Conservation (phyloP, 129 eudicot species). For the Heracleum sosnowskyi region DNA sequence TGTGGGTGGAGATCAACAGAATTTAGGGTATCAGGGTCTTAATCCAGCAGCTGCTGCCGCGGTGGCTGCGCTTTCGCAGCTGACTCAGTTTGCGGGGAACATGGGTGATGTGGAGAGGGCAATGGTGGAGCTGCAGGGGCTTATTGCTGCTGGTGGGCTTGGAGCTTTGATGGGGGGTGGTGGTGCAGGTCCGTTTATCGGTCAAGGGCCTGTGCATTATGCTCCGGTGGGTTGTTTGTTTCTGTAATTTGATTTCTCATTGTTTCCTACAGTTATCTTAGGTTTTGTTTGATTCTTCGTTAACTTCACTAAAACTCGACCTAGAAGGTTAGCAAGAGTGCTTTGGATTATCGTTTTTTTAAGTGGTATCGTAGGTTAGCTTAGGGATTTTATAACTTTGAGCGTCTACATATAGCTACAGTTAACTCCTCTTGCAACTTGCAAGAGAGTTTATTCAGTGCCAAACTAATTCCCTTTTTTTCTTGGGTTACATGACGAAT, state of each 20-base stretch:
- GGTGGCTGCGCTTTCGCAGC: conserved; percentile 38
- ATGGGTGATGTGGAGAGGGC: conserved; percentile 34
- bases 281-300: too few relatives aligned
- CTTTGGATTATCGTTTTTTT: too few relatives aligned
- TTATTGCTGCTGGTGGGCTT: conserved; percentile 16
- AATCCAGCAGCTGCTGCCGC: conserved; percentile 40
- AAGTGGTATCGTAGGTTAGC: neutral
- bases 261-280: neutral
- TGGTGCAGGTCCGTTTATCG: conserved; percentile 17
- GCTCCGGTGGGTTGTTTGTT: conserved; percentile 30
- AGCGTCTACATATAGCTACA: neutral
- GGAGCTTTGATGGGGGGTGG: conserved; percentile 14
- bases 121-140: conserved; percentile 7
- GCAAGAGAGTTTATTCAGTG: neutral
- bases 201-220: conserved; percentile 16
- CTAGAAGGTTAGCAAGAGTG: neutral
- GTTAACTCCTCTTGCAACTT: neutral
- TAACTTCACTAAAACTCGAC: too few relatives aligned
- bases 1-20: conserved; percentile 14
- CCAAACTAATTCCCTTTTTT: too few relatives aligned
- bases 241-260: neutral
- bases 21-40: conserved; percentile 19
- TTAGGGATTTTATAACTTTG: neutral
- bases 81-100: conserved; percentile 37
- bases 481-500: too few relatives aligned